Evolutionary conservation across 805 yeast species (phyloP).

Genomic region (Candida cerambycidarum): DNA sequence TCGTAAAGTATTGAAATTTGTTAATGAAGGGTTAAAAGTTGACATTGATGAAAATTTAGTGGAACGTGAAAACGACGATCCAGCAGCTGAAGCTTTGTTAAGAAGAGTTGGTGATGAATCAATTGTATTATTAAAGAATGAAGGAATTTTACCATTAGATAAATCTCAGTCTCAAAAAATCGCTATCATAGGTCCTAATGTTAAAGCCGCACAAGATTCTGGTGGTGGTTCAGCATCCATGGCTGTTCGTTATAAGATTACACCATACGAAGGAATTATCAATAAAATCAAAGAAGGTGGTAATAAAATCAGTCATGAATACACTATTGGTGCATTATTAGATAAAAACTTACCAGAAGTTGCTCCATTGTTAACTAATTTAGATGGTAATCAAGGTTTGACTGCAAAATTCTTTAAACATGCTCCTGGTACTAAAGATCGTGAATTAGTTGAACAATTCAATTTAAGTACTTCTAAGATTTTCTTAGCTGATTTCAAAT

Average conservation of each 20-base stretch:
- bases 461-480: constrained; percentile 21
- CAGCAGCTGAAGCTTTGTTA: constrained; percentile 44
- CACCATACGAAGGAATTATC: constrained; percentile 49
- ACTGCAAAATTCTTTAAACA: constrained; percentile 20
- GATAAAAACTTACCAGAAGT: constrained; percentile 33
- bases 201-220: constrained; percentile 47
- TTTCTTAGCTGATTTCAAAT: constrained; percentile 24
- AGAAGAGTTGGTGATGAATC: constrained; percentile 51
- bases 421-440: constrained; percentile 15
- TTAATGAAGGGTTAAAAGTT: constrained; percentile 42
- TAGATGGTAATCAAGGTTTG: constrained; percentile 24
- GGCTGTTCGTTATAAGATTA: constrained; percentile 45
- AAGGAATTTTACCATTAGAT: constrained; percentile 47
- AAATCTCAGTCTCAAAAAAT: constrained; percentile 23
- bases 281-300: constrained; percentile 27
- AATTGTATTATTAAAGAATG: constrained; percentile 58
- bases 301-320: constrained; percentile 21
- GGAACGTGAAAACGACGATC: constrained; percentile 42
- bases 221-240: constrained; percentile 67
- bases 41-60: constrained; percentile 39
- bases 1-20: constrained; percentile 45
- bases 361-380: constrained; percentile 19
- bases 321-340: constrained; percentile 34
- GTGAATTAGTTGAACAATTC: constrained; percentile 18
- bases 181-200: constrained; percentile 63